Evolutionary conservation across 108 stramenopile genomes (phyloP).

Genomic region (Nitzschia sp.): DNA sequence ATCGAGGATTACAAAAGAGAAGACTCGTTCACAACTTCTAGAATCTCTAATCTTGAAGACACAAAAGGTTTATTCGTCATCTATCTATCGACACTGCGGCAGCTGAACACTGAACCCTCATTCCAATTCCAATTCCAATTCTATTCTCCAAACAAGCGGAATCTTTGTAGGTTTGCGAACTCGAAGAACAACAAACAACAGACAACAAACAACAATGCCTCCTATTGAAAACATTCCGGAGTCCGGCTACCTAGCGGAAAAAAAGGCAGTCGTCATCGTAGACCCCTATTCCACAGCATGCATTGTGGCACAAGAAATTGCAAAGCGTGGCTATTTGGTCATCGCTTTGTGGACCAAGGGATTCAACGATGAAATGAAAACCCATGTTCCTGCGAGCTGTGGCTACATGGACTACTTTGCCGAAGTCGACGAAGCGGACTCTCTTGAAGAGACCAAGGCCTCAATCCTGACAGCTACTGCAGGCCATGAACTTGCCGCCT

Average conservation of each 20-base stretch:
- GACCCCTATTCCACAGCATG: slow-evolving; percentile 89
- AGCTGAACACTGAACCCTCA: not conserved
- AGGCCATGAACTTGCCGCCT: slow-evolving; percentile 44
- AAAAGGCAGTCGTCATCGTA: slow-evolving; percentile 63
- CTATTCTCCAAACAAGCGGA: too few species aligned
- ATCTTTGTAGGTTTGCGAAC: not conserved
- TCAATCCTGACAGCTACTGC: slow-evolving; percentile 20
- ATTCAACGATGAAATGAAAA: slow-evolving; percentile 74
- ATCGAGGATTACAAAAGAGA: too few species aligned
- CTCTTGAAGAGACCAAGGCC: slow-evolving; percentile 49
- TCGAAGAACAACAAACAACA: not conserved
- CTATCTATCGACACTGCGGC: not conserved
- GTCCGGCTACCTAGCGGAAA: slow-evolving; percentile 39
- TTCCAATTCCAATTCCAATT: not conserved
- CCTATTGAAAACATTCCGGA: slow-evolving; percentile 10
- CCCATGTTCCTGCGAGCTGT: slow-evolving; percentile 62
- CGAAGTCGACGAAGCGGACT: slow-evolving; percentile 41
- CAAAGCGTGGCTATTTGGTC: slow-evolving; percentile 72
- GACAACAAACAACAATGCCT: slow-evolving; percentile 4
- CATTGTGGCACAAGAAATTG: slow-evolving; percentile 76
- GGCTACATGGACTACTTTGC: slow-evolving; percentile 60
- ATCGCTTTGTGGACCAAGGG: slow-evolving; percentile 73
- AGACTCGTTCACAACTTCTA: too few species aligned
- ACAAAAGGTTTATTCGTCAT: too few species aligned
- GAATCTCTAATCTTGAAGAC: too few species aligned